These are phyloP conservation scores for Pythium chondricola DNA, from an alignment of 352 stramenopile genomes.

Conservation along the genomic window DNA sequence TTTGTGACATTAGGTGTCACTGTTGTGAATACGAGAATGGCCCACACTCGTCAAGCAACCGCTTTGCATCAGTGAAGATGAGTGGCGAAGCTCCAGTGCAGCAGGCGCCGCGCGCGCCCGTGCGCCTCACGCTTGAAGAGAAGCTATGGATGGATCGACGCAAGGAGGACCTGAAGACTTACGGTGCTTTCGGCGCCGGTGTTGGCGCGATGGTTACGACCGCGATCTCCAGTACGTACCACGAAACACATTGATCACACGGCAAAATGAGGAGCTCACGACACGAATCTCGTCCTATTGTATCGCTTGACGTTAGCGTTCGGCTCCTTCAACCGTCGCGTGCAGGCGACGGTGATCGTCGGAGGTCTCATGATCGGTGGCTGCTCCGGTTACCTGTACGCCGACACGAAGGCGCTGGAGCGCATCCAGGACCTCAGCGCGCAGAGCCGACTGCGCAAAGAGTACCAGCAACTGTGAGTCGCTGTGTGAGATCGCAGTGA, in stretches of 20 bases:
- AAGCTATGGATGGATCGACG: conserved; percentile 79
- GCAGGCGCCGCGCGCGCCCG: conserved; percentile 11
- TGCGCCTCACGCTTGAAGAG: conserved; percentile 71
- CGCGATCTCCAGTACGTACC: conserved; percentile 44
- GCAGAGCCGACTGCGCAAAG: conserved; percentile 66
- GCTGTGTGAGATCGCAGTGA: neutral
- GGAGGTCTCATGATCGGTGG: conserved; percentile 57
- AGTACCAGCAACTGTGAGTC: conserved; percentile 73
- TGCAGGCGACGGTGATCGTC: conserved; percentile 53
- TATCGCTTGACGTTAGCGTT: conserved; percentile 28
- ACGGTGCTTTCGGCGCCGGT: conserved; percentile 45
- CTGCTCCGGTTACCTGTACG: conserved; percentile 56
- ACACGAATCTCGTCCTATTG: neutral
- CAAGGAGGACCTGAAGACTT: conserved; percentile 60
- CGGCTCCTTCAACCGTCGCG: conserved; percentile 54
- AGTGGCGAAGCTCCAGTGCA: too few relatives aligned
- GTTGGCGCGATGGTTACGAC: conserved; percentile 43
- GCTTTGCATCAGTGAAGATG: too few relatives aligned
- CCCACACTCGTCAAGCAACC: too few relatives aligned
- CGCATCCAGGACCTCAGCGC: conserved; percentile 73
- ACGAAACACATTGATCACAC: too few relatives aligned
- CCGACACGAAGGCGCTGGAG: conserved; percentile 62
- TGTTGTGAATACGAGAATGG: too few relatives aligned
- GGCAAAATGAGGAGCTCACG: too few relatives aligned
- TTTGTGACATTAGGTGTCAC: too few relatives aligned